Percentiles rank a stretch among this genome's conserved stretches.
Conservation (phyloP, 345 rosid genomes). For the Erodium maritimum region DNA sequence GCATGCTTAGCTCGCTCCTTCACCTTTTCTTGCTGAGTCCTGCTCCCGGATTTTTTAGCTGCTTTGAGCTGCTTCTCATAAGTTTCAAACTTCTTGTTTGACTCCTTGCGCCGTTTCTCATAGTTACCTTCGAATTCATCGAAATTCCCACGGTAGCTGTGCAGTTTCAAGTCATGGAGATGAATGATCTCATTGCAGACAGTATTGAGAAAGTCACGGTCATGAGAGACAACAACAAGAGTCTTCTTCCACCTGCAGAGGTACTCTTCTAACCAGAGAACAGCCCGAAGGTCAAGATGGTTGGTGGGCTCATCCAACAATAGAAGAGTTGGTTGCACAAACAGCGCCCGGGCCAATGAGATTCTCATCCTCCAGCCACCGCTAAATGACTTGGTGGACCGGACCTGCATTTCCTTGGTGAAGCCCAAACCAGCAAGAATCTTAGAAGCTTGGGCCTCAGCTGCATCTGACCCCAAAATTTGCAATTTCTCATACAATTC, state of each 20-base stretch:
- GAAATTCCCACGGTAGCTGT: conserved; percentile 76
- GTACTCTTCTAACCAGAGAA: conserved; percentile 91
- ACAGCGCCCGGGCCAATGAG: conserved; percentile 88
- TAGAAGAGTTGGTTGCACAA: conserved; percentile 85
- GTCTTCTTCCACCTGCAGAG: conserved; percentile 90
- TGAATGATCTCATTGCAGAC: conserved; percentile 88
- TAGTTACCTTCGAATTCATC: conserved; percentile 77
- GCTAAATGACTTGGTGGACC: conserved; percentile 72
- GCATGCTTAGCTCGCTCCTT: conserved; percentile 74
- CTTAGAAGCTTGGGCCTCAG: conserved; percentile 89
- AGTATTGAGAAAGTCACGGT: conserved; percentile 85
- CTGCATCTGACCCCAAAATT: conserved; percentile 85
- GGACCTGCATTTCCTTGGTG: conserved; percentile 78
- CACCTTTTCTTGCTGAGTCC: conserved; percentile 79
- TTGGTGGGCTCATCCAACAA: conserved; percentile 93
- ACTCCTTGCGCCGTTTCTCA: conserved; percentile 83
- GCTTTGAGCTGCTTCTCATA: conserved; percentile 77
- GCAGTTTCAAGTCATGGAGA: conserved; percentile 77
- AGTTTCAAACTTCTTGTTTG: conserved; percentile 68
- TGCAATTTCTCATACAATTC: conserved; percentile 79
- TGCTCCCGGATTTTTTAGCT: conserved; percentile 71
- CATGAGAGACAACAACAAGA: conserved; percentile 87
- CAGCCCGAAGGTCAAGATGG: conserved; percentile 93
- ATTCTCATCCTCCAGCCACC: conserved; percentile 99
- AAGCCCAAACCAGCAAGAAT: conserved; percentile 96